Evolutionary conservation across 208 protist species (phyloP).

Genomic region (Phytomonas francai): DNA sequence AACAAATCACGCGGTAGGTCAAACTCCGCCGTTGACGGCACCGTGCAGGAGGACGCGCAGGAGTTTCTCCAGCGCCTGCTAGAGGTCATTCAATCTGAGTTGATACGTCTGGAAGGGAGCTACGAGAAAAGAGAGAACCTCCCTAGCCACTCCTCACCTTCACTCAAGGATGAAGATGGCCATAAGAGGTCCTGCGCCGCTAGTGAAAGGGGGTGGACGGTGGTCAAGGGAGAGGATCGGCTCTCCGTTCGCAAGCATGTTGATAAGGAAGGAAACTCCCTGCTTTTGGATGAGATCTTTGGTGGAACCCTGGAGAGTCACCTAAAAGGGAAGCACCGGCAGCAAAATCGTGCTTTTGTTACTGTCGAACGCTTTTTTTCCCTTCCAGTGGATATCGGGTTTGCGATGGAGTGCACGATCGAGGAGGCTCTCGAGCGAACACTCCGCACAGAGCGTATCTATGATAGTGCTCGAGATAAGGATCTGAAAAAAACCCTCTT

Average conservation of each 20-base stretch:
- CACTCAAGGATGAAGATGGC: background rate
- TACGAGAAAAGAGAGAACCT: background rate
- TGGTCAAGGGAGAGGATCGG: constrained; percentile 45
- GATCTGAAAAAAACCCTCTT: constrained; percentile 58
- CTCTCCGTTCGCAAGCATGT: constrained; percentile 43
- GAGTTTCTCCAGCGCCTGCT: constrained; percentile 76
- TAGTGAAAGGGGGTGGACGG: constrained; percentile 51
- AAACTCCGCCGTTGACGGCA: constrained; percentile 32
- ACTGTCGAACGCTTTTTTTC: constrained; percentile 59
- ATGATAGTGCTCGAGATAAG: constrained; percentile 43
- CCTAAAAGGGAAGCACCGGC: constrained; percentile 48
- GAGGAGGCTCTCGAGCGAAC: constrained; percentile 60
- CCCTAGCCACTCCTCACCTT: background rate
- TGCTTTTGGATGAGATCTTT: constrained; percentile 45
- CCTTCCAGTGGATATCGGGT: constrained; percentile 55
- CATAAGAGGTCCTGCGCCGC: background rate
- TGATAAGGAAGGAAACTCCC: constrained; percentile 34
- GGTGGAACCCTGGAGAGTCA: constrained; percentile 66
- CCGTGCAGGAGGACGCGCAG: constrained; percentile 70
- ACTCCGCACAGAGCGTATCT: constrained; percentile 46
- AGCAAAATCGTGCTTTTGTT: constrained; percentile 46
- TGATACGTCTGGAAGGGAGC: constrained; percentile 23
- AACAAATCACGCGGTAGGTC: too few species aligned
- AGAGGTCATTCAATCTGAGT: constrained; percentile 49
- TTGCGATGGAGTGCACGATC: constrained; percentile 50